phyloP scores from a whole-genome alignment of 176 grass and related monocot genomes.

The Rhynchospora tenuis region DNA sequence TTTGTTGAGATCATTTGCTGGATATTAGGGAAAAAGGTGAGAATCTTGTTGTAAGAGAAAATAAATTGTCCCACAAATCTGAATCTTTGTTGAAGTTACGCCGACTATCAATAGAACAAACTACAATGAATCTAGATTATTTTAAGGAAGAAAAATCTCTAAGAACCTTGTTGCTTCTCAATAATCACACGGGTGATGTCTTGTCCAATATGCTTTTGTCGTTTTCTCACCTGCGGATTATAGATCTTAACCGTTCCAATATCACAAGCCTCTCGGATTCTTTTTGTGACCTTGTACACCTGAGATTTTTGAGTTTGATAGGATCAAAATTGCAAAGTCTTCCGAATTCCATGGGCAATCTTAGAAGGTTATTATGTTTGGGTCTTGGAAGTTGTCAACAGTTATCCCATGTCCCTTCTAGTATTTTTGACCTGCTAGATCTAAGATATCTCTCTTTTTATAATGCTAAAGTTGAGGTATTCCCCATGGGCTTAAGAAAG shows the following conservation, averaged over 20 bases:
- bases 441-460: neutral
- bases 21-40: too few species aligned
- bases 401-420: neutral
- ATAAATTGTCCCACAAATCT: too few species aligned
- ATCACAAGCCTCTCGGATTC: neutral
- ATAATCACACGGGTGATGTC: neutral
- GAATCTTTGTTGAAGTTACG: too few species aligned
- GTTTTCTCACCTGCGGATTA: neutral
- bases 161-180: neutral
- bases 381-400: accelerated
- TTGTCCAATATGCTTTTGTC: neutral
- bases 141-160: neutral
- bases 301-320: neutral
- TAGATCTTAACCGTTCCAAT: neutral
- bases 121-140: too few species aligned
- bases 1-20: too few species aligned
- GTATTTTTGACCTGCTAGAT: neutral
- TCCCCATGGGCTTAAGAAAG: neutral
- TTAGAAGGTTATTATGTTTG: neutral
- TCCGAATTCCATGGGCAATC: neutral
- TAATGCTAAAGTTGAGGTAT: neutral
- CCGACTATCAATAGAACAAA: too few species aligned
- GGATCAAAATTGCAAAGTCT: neutral
- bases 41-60: too few species aligned
- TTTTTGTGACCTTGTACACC: neutral